Evolutionary conservation across 805 yeast species (phyloP).

Genomic region (Candida anglica): DNA sequence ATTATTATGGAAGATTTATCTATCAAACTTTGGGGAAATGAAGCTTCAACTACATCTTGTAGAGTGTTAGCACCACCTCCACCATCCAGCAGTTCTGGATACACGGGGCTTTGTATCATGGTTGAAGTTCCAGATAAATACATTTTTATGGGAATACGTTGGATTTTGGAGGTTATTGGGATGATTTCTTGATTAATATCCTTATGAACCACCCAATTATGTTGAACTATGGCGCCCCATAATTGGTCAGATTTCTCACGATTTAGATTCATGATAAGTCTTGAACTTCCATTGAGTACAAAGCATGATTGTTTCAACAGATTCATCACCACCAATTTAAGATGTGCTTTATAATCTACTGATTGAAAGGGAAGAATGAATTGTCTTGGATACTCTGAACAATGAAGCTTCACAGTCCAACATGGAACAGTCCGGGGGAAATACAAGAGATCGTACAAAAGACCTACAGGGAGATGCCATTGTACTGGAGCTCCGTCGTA

Average conservation of each 20-base stretch:
- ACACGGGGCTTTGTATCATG: conserved; percentile 26
- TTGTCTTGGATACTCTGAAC: conserved; percentile 22
- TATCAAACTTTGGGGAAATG: conserved; percentile 8
- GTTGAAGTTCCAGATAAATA: conserved; percentile 36
- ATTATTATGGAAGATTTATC: neutral
- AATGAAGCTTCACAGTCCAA: conserved; percentile 43
- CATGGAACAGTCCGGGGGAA: conserved; percentile 20
- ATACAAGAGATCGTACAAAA: conserved; percentile 54
- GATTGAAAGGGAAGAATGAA: conserved; percentile 27
- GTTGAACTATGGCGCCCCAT: conserved; percentile 48
- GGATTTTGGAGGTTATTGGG: conserved; percentile 19
- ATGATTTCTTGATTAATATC: conserved; percentile 22
- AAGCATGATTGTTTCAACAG: conserved; percentile 80
- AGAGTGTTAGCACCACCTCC: conserved; percentile 3
- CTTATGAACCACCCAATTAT: conserved; percentile 25
- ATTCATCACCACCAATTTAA: conserved; percentile 62
- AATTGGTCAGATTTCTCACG: conserved; percentile 53
- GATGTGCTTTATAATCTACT: conserved; percentile 21
- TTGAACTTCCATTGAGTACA: conserved; percentile 72
- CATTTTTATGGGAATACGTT: conserved; percentile 46
- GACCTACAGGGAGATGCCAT: conserved; percentile 79
- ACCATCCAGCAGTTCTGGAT: conserved; percentile 6
- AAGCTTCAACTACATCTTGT: conserved; percentile 5
- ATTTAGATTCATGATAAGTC: conserved; percentile 73
- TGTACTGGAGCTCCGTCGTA: conserved; percentile 54